Base-by-base conservation (phyloP, 106 monocot species). In the Acanthochlamys bracteata region DNA sequence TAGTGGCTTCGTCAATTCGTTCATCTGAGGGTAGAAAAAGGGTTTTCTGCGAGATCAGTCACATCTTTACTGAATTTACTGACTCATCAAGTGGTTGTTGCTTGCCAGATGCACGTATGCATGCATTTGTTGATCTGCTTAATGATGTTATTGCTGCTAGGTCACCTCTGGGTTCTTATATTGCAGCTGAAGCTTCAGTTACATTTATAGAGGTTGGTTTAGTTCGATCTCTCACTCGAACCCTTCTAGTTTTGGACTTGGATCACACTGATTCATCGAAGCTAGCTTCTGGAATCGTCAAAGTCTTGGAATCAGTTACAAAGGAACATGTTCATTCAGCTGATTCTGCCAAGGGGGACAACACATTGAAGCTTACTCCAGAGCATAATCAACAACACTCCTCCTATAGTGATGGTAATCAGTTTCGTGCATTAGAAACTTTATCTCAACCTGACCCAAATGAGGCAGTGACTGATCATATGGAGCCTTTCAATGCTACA, bases 171-270 rank as follows among this genome's bases (percentile, higher is more conserved):
- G 98, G 98, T 51, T 89, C 89, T 41, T 77, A 75, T 69, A 76
- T 99, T 24, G 89, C 88, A 42, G 70, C 88, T 54, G 98, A 99
- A 73, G 92, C 98, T 75, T 85, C 98, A 20, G 73, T 78, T 9
- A 89, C 98, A n/a, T 99, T 99, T 69, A 86, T 92, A 62, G 92
- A 99, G 77, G 92, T 84, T 77, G 98, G 98, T 25, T 67, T 99
- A 54, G 86, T 99, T 54, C 74, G 59, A 13, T 79, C 88, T 20
- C 39, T 99, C 41, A 92, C 85, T 46, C 67, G 54, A 56, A 76
- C 73, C 42, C 76, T 99, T 10, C 76, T 86, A 61, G 82, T 84
- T 46, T 46, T 99, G 49, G 98, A 99, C 69, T 84, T 99, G 81
- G 98, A 99, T 69, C 71, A 89, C 77, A 17, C 83, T 59, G 92